Conservation (phyloP, 1,284 basidiomycete genomes). For the Marasmius tenuissimus region DNA sequence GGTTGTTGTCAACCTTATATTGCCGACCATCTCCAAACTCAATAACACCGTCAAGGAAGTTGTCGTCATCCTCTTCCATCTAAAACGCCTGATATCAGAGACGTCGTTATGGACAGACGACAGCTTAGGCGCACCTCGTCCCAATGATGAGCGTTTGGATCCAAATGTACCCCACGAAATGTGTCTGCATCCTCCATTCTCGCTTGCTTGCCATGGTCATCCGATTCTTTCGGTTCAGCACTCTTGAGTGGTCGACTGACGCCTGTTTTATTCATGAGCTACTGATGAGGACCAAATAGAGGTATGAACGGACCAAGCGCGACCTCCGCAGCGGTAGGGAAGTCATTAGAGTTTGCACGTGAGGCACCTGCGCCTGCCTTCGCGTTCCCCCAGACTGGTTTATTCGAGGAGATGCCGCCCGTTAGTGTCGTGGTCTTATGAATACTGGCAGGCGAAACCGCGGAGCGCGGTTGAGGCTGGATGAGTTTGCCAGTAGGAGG, state of each 20-base stretch:
- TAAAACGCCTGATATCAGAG: slow-evolving; percentile 27
- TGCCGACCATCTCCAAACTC: slow-evolving; percentile 92
- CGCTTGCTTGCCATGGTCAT: slow-evolving; percentile 56
- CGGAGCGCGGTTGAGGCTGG: slow-evolving; percentile 62
- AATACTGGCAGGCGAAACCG: slow-evolving; percentile 33
- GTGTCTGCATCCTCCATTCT: slow-evolving; percentile 81
- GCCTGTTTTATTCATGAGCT: slow-evolving; percentile 6
- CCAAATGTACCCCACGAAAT: slow-evolving; percentile 87
- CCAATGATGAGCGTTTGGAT: slow-evolving; percentile 94
- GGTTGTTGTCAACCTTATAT: slow-evolving; percentile 71
- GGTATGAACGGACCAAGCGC: slow-evolving; percentile 60
- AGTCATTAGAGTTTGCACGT: slow-evolving; percentile 56
- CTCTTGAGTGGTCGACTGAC: slow-evolving; percentile 28
- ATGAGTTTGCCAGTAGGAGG: slow-evolving; percentile 59
- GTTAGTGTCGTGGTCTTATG: slow-evolving; percentile 40
- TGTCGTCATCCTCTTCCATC: slow-evolving; percentile 91
- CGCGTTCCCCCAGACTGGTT: slow-evolving; percentile 65
- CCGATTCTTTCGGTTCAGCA: slow-evolving; percentile 26
- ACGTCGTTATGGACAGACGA: slow-evolving; percentile 1
- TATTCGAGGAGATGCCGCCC: slow-evolving; percentile 25
- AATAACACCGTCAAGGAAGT: slow-evolving; percentile 85
- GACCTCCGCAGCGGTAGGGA: slow-evolving; percentile 92
- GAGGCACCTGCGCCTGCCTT: slow-evolving; percentile 34
- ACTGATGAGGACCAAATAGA: slow-evolving; percentile 16
- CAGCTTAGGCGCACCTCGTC: slow-evolving; percentile 72